Evolutionary conservation across 2,329 filamentous ascomycete species (phyloP).

Genomic region (Cercospora canescens): DNA sequence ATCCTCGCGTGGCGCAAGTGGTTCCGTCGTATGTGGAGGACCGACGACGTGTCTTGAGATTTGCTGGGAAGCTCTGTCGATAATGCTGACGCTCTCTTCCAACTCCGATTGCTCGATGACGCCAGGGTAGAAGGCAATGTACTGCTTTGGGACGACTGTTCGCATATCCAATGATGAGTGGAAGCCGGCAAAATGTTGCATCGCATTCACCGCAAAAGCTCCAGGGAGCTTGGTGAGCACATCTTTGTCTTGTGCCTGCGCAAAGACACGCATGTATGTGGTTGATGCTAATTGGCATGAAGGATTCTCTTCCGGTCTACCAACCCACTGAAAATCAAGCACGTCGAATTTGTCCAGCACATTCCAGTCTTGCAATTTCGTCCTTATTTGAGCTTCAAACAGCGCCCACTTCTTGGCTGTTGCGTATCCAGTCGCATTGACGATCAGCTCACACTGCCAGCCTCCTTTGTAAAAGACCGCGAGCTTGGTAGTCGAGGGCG

Average conservation of each 20-base stretch:
- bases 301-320: conserved; percentile 36
- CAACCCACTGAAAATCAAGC: conserved; percentile 32
- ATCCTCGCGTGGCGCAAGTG: conserved; percentile 22
- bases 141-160: conserved; percentile 26
- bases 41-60: conserved; percentile 25
- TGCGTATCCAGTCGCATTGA: conserved; percentile 46
- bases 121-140: conserved; percentile 29
- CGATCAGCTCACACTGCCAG: conserved; percentile 45
- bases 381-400: conserved; percentile 45
- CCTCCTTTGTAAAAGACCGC: conserved; percentile 48
- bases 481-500: conserved; percentile 52
- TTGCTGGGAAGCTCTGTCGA: conserved; percentile 18
- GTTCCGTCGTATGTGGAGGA: conserved; percentile 25
- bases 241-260: conserved; percentile 29
- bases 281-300: conserved; percentile 44
- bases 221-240: conserved; percentile 24
- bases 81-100: conserved; percentile 26
- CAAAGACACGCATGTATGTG: conserved; percentile 43
- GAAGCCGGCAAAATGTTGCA: conserved; percentile 32
- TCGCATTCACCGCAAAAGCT: conserved; percentile 25
- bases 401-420: conserved; percentile 47
- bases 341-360: conserved; percentile 28
- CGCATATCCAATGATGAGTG: conserved; percentile 29
- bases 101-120: conserved; percentile 26
- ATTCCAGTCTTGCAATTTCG: conserved; percentile 33